Evolutionary conservation across 2,329 filamentous ascomycete species (phyloP), one percentile per base, ranked within the genome.

Genomic region (Colletotrichum filicis): DNA sequence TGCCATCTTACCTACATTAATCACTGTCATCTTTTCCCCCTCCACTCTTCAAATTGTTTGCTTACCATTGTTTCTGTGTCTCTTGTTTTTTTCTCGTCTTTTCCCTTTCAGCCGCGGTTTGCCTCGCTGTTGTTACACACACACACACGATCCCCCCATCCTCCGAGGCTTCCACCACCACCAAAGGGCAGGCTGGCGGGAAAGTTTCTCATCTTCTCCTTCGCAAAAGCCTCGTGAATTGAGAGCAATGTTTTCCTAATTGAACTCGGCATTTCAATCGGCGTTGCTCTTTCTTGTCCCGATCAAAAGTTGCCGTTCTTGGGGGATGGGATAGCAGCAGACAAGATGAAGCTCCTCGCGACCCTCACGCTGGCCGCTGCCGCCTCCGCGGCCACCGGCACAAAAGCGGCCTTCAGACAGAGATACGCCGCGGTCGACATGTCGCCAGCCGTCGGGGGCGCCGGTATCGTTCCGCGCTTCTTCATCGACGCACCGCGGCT

Each of bases 391-490:
- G 19, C 19, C 42, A 19, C 64, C 53, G 19, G 35, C 62, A 68
- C 61, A 28, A 55, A 61, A 22, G 61, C 67, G 49, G 71, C 68
- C 16, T 49, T 61, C 14, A 24, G 46, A 7, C 71, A 71, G 32
- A 62, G 66, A 9, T 74, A 66, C 56, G 74, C 72, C 30, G 73
- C 59, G 46, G 62, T 75, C 26, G 73, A 74, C 56, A 55, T 75
- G 55, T 58, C 68, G 14, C 74, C 61, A 37, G 66, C 22, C 12
- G 22, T 9, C 14, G 59, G 11, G n/a, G 71, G 26, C 24, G 42
- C 19, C 19, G 19, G 42, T 3, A 32, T 75, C 22, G 63, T 73
- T 5, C 73, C 73, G 68, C 73, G 74, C 26, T 74, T 73, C 69
- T 70, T 74, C 62, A 55, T 65, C 57, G 68, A 73, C 56, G 62